Base-by-base conservation (phyloP, 345 rosid species). In the Kernera saxatilis region DNA sequence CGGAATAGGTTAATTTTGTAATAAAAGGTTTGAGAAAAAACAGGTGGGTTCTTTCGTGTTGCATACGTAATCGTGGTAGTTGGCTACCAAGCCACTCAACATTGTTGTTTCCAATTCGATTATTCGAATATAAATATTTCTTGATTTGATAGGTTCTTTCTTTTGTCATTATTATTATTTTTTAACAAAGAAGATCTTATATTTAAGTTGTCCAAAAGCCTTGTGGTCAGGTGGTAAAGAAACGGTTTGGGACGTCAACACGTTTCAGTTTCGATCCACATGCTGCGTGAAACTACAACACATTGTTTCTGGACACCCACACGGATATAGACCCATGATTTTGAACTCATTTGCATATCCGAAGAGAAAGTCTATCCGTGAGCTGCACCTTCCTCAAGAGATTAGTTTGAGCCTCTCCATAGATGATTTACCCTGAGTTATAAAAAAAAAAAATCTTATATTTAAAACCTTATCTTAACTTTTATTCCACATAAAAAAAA, bases 81-180 rank as follows among this genome's bases (percentile, higher is more conserved):
- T 67, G 49, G 63, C 63, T 54, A 54, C 53, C 63, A 54, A 53
- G 53, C 53, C 52, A 67, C 63, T 53, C 72, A 29, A 67, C 63
- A 53, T 26, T 27, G 7, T 18, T 17, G 32, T 64, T 50, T 35
- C 15, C 25, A 36, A 65, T 35, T 36, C 6, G 6, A 40, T 25
- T 40, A 65, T 35, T 36, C 6, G 6, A 40, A 40, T 40, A 53
- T 67, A 40, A 40, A 27, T 67, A 41, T 40, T 26, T 14, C 17
- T 40, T 53, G 41, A 53, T 53, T 18, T 67, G 62, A 40, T 26
- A 67, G 62, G 40, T 67, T 12, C 2, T 53, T 40, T 67, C n/a
- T n/a, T n/a, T n/a, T 27, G 21, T 36, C 46, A 1, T 35, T n/a
- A 5, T n/a, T 49, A 8, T 48, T 32, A 13, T 48, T 59, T 3